Evolutionary conservation across 768 basidiomycete species (phyloP), one percentile per base, ranked within the genome.

Genomic region (Auricularia cornea): DNA sequence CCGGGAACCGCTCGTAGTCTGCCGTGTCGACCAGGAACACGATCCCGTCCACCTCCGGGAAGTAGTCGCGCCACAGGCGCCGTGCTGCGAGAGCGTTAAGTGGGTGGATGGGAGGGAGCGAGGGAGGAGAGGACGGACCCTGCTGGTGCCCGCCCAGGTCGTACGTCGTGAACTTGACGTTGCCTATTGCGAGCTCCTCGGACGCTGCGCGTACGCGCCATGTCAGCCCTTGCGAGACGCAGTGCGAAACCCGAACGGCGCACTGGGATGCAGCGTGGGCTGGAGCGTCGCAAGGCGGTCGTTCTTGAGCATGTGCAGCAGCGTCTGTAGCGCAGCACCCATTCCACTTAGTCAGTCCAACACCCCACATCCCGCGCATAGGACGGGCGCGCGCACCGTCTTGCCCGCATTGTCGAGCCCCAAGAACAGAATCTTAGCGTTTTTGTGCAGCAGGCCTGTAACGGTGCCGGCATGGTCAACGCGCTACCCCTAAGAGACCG

Each of bases 351-450:
- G 8, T 28, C n/a, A 48, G n/a, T n/a, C n/a, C n/a, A n/a, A n/a
- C n/a, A n/a, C n/a, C n/a, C n/a, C n/a, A n/a, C n/a, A n/a, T n/a
- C 6, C 20, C 23, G 30, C 3, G 41, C 26, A 8, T 32, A 23
- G 33, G 16, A 8, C 12, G 26, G 28, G 28, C 2, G 16, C n/a
- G 69, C 89, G 64, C 66, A 97, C 96, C 65, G 97, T 98, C 84
- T 98, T 99, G 73, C 97, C 96, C 60, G 97, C 97, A 80, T 98
- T 99, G 75, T 98, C 96, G 62, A 98, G 84, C 66, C 97, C 97
- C 60, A 99, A 85, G 87, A 99, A 99, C 67, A 99, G 84, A 74
- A 99, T 97, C 84, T 98, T 99, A 68, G 97, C 97, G 74, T 97
- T 98, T 89, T 99, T 97, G 82, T 94, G 91, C 78, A 89, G 71